phyloP scores from a whole-genome alignment of 257 asterid genomes.

The Solanum arcanum region DNA sequence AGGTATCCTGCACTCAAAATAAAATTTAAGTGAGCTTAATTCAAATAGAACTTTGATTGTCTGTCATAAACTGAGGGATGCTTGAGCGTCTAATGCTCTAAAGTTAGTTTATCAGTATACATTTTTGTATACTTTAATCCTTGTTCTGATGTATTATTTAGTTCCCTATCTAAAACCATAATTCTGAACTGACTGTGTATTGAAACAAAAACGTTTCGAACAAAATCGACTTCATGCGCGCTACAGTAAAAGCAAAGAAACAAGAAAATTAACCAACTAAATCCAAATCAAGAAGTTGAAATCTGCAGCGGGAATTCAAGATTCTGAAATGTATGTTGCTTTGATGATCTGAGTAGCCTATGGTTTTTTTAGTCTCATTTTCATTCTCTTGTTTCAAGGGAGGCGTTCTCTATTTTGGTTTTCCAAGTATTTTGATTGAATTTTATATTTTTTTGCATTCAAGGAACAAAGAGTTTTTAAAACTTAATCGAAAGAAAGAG shows the following conservation, averaged over 20 bases:
- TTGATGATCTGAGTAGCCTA: background rate
- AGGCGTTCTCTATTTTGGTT: background rate
- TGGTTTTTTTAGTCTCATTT: background rate
- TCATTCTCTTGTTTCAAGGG: background rate
- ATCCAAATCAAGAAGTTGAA: background rate
- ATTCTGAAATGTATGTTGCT: background rate
- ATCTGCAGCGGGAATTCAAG: background rate
- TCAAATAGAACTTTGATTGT: background rate
- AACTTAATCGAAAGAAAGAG: background rate
- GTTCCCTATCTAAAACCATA: background rate
- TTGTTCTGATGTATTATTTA: background rate
- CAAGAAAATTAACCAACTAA: background rate
- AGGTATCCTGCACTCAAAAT: background rate
- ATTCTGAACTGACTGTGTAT: background rate
- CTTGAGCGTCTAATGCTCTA: background rate
- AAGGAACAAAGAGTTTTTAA: background rate
- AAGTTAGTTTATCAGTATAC: background rate
- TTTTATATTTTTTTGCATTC: background rate
- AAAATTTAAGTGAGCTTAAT: background rate
- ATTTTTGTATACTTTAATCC: background rate
- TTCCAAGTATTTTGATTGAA: background rate
- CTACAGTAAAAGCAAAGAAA: background rate
- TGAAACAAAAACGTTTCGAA: background rate
- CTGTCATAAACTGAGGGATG: background rate
- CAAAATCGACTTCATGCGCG: background rate